These are phyloP conservation scores for Byssoonygena ceratinophila DNA, from an alignment of 2,329 filamentous ascomycete species.

Conservation along the genomic window DNA sequence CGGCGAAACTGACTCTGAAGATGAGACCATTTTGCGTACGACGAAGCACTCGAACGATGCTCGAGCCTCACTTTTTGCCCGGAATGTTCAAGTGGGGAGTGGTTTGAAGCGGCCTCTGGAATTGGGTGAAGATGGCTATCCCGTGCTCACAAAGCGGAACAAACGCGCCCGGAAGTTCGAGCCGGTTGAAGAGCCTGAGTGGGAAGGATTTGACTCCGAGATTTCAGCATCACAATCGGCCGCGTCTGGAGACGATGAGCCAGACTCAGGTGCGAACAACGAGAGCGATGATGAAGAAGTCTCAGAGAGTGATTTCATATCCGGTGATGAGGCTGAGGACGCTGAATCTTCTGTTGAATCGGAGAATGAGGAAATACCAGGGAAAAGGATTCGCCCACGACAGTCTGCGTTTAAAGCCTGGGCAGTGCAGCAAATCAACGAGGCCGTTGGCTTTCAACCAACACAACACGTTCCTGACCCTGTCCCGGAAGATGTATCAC, in stretches of 20 bases:
- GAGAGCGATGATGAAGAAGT: slow-evolving; percentile 19
- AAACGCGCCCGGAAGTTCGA: slow-evolving; percentile 28
- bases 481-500: slow-evolving; percentile 27
- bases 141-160: slow-evolving; percentile 73
- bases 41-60: not conserved
- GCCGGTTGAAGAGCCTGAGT: slow-evolving; percentile 32
- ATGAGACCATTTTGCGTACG: slow-evolving; percentile 43
- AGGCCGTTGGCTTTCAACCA: slow-evolving; percentile 61
- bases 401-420: slow-evolving; percentile 79
- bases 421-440: slow-evolving; percentile 77
- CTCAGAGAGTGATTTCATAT: slow-evolving; percentile 19
- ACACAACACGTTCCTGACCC: slow-evolving; percentile 27
- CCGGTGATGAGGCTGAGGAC: slow-evolving; percentile 27
- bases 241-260: slow-evolving; percentile 20
- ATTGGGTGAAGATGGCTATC: slow-evolving; percentile 64
- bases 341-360: slow-evolving; percentile 22
- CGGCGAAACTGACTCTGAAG: slow-evolving; percentile 29
- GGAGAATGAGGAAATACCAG: slow-evolving; percentile 19
- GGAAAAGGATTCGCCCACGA: slow-evolving; percentile 26
- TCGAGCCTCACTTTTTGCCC: not conserved
- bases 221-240: slow-evolving; percentile 26
- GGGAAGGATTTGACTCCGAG: slow-evolving; percentile 38
- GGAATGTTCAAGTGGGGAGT: slow-evolving; percentile 43
- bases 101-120: slow-evolving; percentile 83
- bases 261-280: slow-evolving; percentile 24